Base-by-base conservation (phyloP, 352 stramenopile genomes). In the Thalassiosira exigua region DNA sequence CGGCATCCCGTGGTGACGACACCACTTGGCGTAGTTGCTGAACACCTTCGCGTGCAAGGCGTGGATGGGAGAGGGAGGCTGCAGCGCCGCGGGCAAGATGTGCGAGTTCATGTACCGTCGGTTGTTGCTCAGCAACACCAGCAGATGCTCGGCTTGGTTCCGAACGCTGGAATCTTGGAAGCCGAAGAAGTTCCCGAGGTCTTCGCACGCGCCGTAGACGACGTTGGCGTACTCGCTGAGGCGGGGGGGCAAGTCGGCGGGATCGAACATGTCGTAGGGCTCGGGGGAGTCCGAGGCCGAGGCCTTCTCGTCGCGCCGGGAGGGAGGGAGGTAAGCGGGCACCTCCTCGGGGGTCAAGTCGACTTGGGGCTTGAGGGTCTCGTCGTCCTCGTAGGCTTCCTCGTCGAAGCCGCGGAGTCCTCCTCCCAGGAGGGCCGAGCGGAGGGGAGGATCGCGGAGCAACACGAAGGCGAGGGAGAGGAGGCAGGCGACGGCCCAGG, bases 81-180 rank as follows among this genome's bases (percentile, higher is more conserved):
- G 89, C 4, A 92, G 65, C 1, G 86, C 87, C 4, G 85, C 76
- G 9, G 87, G 86, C n/a, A 94, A 51, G 62, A 93, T 92, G 42
- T 92, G 84, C 39, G 66, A 87, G 58, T 85, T 94, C 88, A 92
- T 94, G 79, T 95, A 95, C 36, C 92, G 74, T 29, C 90, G 84
- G 75, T 96, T 96, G 91, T 99, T 99, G 11, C 94, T 94, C 22
- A 99, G 79, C 7, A 99, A 84, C 52, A 98, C 94, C 22, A 99
- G 90, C 7, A 99, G 92, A 77, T 99, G 97, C 86, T 99, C 97
- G 0, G 96, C 97, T 81, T 99, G 97, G 79, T 99, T 99, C 19
- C 90, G 41, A 7, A 95, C 90, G 0, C 84, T 91, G 0, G 87
- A 86, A 80, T 94, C 89, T 85, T 99, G 96, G 82, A 99, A 98